phyloP scores from a whole-genome alignment of 2,329 filamentous ascomycete species.

The Xylariaceae sp. region DNA sequence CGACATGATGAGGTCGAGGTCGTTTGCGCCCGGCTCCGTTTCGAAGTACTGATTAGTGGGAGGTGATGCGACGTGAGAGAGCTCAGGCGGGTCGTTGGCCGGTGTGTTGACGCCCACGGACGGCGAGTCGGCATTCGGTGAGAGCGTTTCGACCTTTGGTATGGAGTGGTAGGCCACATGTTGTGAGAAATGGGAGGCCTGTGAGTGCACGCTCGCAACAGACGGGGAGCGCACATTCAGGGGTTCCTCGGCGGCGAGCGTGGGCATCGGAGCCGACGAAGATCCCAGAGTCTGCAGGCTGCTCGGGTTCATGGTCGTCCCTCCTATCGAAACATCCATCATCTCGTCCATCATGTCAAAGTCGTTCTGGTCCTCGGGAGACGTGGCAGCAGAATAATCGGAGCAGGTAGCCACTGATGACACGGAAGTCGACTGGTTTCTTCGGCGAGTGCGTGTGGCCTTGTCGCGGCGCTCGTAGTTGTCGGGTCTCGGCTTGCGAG shows the following conservation, averaged over 20 bases:
- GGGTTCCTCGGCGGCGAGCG: conserved; percentile 26
- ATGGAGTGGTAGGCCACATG: conserved; percentile 33
- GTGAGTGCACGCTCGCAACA: conserved; percentile 38
- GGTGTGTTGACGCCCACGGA: conserved; percentile 46
- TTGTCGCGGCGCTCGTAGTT: conserved; percentile 53
- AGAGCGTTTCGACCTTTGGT: conserved; percentile 33
- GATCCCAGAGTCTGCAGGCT: conserved; percentile 32
- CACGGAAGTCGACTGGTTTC: conserved; percentile 47
- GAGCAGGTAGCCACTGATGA: conserved; percentile 54
- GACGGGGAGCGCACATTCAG: conserved; percentile 41
- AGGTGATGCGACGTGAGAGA: conserved; percentile 57
- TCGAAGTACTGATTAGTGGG: conserved; percentile 46
- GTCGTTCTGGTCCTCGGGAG: conserved; percentile 39
- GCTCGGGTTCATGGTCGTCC: conserved; percentile 36
- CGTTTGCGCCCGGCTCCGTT: conserved; percentile 38
- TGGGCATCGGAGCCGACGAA: conserved; percentile 39
- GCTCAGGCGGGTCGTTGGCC: conserved; percentile 54
- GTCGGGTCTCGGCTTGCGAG: conserved; percentile 57
- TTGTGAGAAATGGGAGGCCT: conserved; percentile 40
- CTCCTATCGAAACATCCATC: conserved; percentile 40
- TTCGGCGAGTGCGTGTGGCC: conserved; percentile 49
- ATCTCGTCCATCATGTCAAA: conserved; percentile 46
- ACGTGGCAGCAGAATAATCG: conserved; percentile 51
- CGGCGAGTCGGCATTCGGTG: conserved; percentile 22
- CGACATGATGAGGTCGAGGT: conserved; percentile 30